A percentile compares a stretch with the other conserved stretches of the same genome.
Evolutionary conservation across 495 filamentous ascomycete genomes (phyloP).

Genomic region (Penicillium ochrochloron): DNA sequence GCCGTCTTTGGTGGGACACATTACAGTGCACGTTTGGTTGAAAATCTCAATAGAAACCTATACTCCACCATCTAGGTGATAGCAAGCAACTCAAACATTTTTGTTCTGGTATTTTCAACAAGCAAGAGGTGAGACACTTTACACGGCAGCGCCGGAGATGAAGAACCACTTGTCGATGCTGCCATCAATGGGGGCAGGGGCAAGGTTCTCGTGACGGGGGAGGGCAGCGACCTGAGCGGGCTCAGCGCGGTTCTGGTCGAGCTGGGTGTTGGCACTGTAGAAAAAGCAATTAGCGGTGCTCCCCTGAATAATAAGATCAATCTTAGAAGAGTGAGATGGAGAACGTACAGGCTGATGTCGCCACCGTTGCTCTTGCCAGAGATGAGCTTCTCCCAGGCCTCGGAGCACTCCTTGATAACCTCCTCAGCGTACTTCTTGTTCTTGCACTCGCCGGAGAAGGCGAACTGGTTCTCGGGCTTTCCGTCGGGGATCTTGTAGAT

Average conservation of each 20-base stretch:
- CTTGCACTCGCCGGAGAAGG: slow-evolving; percentile 99
- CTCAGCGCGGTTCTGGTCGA: slow-evolving; percentile 67
- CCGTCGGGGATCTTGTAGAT: slow-evolving; percentile 99
- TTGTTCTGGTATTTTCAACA: slow-evolving; percentile 28
- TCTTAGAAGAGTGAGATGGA: not conserved
- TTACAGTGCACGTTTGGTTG: not conserved
- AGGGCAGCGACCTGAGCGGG: slow-evolving; percentile 69
- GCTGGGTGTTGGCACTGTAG: slow-evolving; percentile 75
- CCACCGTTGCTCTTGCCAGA: slow-evolving; percentile 80
- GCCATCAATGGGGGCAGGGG: slow-evolving; percentile 87
- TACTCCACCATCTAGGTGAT: slow-evolving; percentile 11
- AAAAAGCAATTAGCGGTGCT: slow-evolving; percentile 34
- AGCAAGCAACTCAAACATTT: slow-evolving; percentile 22
- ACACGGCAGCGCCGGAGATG: slow-evolving; percentile 96
- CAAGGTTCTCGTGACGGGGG: slow-evolving; percentile 71
- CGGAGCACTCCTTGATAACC: slow-evolving; percentile 90
- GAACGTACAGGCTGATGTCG: slow-evolving; percentile 76
- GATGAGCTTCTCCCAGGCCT: slow-evolving; percentile 96
- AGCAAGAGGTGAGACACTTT: slow-evolving; percentile 39
- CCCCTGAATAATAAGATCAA: not conserved
- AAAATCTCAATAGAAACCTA: slow-evolving; percentile 13
- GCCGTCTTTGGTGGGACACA: not conserved
- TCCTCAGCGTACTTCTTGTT: slow-evolving; percentile 99
- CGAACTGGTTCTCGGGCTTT: slow-evolving; percentile 99
- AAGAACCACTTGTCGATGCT: slow-evolving; percentile 99